phyloP scores from a whole-genome alignment of 768 basidiomycete genomes.

The Zangia roseola region DNA sequence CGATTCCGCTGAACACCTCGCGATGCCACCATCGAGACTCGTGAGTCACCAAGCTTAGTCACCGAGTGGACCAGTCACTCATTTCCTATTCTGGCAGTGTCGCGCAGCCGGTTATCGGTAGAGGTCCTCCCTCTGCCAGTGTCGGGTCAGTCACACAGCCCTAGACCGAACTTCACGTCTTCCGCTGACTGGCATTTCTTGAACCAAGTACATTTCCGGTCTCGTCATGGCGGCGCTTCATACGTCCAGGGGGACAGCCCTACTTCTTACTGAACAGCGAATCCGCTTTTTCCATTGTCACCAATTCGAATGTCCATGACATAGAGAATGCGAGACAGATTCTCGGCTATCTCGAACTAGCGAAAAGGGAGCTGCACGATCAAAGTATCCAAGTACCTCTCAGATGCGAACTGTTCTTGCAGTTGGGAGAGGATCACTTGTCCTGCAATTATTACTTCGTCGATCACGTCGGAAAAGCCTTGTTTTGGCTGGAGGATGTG shows the following conservation, averaged over 20 bases:
- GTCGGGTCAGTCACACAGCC: neutral
- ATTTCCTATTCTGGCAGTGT: too few species aligned
- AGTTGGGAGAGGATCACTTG: constrained; percentile 34
- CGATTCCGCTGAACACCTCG: too few species aligned
- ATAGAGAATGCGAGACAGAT: constrained; percentile 36
- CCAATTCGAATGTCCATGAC: constrained; percentile 48
- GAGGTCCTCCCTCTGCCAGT: neutral
- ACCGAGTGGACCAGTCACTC: too few species aligned
- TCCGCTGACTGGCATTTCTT: neutral
- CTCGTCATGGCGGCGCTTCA: constrained; percentile 40
- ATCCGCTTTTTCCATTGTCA: constrained; percentile 40
- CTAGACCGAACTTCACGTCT: neutral
- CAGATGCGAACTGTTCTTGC: constrained; percentile 47
- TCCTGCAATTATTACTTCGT: constrained; percentile 56
- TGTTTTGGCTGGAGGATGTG: constrained; percentile 53
- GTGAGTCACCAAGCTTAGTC: too few species aligned
- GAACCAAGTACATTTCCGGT: neutral
- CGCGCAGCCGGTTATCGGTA: too few species aligned
- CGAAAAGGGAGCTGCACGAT: constrained; percentile 32
- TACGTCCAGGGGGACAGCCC: constrained; percentile 57
- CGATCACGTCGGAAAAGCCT: constrained; percentile 41
- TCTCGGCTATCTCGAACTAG: constrained; percentile 34
- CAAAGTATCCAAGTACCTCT: constrained; percentile 34
- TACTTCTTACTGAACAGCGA: constrained; percentile 39
- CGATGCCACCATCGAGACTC: too few species aligned